Conservation (phyloP, 306 rosid genomes). For the Sophora flavescens region DNA sequence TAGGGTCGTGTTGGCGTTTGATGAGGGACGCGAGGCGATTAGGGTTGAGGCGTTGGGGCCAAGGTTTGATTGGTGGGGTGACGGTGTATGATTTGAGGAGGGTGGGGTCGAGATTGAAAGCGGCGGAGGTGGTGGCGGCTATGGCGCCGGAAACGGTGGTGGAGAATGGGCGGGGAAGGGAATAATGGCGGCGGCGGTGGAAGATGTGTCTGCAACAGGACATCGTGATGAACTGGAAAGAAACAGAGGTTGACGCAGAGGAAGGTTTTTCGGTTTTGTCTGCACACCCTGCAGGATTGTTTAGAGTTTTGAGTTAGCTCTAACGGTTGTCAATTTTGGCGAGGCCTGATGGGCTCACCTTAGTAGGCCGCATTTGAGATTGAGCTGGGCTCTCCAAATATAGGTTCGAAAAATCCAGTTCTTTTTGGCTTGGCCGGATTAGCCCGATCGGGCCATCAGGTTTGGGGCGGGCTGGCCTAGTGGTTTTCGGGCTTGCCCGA, state of each 20-base stretch:
- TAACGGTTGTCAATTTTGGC: too few species aligned
- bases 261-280: not conserved
- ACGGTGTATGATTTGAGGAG: conserved; percentile 55
- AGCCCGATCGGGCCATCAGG: too few species aligned
- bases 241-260: not conserved
- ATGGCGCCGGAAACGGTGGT: not conserved
- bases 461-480: too few species aligned
- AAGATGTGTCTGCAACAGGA: not conserved
- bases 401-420: too few species aligned
- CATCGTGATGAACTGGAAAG: not conserved
- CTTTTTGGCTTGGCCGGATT: too few species aligned
- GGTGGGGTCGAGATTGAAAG: conserved; percentile 29
- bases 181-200: not conserved
- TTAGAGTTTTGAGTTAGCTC: too few species aligned
- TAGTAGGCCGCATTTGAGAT: too few species aligned
- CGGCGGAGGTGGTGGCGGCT: conserved; percentile 18
- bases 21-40: conserved; percentile 64
- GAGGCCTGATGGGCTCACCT: too few species aligned
- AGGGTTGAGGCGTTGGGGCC: conserved; percentile 77
- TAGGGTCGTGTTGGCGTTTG: conserved; percentile 68
- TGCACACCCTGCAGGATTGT: too few species aligned
- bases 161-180: conserved; percentile 4
- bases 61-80: conserved; percentile 76
- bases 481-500: too few species aligned
- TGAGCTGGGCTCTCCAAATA: too few species aligned